phyloP scores from a whole-genome alignment of 192 early-diverging fungal species.

The Jimgerdemannia lactiflua region DNA sequence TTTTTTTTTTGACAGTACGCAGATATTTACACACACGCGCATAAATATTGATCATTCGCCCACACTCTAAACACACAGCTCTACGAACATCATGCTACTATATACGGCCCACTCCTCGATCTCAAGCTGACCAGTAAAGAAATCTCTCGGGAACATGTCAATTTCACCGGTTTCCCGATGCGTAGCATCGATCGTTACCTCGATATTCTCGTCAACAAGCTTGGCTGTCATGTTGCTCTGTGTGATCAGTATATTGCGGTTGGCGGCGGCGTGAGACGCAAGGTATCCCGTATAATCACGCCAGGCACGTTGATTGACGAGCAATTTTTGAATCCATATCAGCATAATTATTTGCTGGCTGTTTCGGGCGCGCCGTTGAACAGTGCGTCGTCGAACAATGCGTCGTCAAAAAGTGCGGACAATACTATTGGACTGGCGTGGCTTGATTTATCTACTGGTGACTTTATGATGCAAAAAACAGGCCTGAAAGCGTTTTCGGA shows the following conservation, averaged over 20 bases:
- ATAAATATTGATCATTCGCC: background rate
- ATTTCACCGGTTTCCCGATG: slow-evolving; percentile 73
- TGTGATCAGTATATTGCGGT: slow-evolving; percentile 62
- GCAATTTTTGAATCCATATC: slow-evolving; percentile 54
- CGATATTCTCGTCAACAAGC: slow-evolving; percentile 59
- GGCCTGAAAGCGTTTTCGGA: slow-evolving; percentile 44
- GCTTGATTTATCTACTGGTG: slow-evolving; percentile 90
- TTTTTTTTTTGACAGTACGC: slow-evolving; percentile 8
- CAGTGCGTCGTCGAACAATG: slow-evolving; percentile 2
- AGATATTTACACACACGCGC: background rate
- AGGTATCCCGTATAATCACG: slow-evolving; percentile 78
- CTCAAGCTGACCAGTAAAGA: slow-evolving; percentile 69
- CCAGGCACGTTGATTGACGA: slow-evolving; percentile 86
- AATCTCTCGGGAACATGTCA: slow-evolving; percentile 45
- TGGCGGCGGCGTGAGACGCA: slow-evolving; percentile 53
- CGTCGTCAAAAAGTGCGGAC: background rate
- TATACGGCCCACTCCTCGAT: slow-evolving; percentile 61
- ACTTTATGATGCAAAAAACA: slow-evolving; percentile 70
- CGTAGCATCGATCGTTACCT: slow-evolving; percentile 61
- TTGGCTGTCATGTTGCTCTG: slow-evolving; percentile 59
- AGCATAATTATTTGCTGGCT: slow-evolving; percentile 78
- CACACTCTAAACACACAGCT: slow-evolving; percentile 30
- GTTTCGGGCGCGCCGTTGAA: slow-evolving; percentile 36
- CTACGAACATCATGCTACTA: slow-evolving; percentile 70
- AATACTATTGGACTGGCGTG: slow-evolving; percentile 71